phyloP scores from a whole-genome alignment of 495 filamentous ascomycete species.

The Neurospora sp. region DNA sequence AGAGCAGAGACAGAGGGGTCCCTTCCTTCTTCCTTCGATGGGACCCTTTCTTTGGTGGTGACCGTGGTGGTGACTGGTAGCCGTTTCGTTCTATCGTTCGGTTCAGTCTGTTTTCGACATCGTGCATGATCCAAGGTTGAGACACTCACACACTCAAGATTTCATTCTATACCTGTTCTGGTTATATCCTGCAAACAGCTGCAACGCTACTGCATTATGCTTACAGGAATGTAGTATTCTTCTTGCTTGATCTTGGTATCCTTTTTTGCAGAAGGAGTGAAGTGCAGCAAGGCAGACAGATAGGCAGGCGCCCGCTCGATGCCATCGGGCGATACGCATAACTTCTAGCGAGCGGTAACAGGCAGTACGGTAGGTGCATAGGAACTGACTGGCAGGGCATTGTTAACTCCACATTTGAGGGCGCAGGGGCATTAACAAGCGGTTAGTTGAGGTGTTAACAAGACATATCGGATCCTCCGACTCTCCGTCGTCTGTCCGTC shows the following conservation, averaged over 20 bases:
- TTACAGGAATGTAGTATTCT: background rate
- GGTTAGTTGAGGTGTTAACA: background rate
- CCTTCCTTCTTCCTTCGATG: background rate
- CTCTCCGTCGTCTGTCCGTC: background rate
- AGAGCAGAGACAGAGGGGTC: background rate
- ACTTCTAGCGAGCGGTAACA: background rate
- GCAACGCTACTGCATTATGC: background rate
- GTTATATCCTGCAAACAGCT: background rate
- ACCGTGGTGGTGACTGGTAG: background rate
- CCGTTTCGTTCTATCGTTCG: background rate
- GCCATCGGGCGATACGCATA: background rate
- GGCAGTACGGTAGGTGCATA: background rate
- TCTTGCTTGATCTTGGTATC: background rate
- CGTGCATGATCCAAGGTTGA: background rate
- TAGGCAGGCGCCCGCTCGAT: background rate
- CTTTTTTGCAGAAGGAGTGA: background rate
- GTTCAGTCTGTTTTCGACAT: background rate
- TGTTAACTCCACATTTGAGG: background rate
- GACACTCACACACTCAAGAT: background rate
- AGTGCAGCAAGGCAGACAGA: background rate
- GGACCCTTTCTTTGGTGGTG: background rate
- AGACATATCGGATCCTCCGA: background rate
- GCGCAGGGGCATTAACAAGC: background rate
- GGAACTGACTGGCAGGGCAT: background rate
- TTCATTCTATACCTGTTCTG: background rate